These are phyloP conservation scores for Cercophora newfieldiana DNA, from an alignment of 495 filamentous ascomycete species.

Conservation along the genomic window DNA sequence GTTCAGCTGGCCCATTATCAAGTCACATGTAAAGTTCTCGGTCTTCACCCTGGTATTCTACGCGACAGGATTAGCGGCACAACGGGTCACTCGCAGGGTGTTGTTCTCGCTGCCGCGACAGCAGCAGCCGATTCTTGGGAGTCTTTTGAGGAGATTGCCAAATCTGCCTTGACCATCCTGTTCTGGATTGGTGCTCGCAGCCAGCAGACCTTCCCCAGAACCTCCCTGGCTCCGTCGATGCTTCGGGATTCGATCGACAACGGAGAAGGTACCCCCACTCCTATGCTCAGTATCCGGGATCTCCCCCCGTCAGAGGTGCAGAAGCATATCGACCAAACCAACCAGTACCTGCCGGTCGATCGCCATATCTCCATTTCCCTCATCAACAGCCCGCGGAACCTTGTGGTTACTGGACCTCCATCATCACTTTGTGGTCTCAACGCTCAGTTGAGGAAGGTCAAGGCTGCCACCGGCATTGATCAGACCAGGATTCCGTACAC, in stretches of 20 bases:
- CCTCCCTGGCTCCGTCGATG: slow-evolving; percentile 85
- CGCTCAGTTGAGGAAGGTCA: slow-evolving; percentile 88
- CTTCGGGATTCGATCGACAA: slow-evolving; percentile 94
- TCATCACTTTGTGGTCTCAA: slow-evolving; percentile 96
- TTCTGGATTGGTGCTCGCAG: slow-evolving; percentile 99
- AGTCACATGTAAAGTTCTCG: slow-evolving; percentile 87
- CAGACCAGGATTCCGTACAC: slow-evolving; percentile 94
- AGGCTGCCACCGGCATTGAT: slow-evolving; percentile 92
- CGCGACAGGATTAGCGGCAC: slow-evolving; percentile 79
- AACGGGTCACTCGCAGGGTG: slow-evolving; percentile 95
- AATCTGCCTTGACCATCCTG: slow-evolving; percentile 82
- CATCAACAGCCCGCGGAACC: slow-evolving; percentile 93
- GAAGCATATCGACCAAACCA: slow-evolving; percentile 92
- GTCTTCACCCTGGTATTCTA: slow-evolving; percentile 81
- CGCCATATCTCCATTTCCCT: slow-evolving; percentile 93
- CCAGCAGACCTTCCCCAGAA: slow-evolving; percentile 94
- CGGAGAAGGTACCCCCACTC: slow-evolving; percentile 90
- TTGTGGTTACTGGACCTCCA: slow-evolving; percentile 95
- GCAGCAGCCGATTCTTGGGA: slow-evolving; percentile 88
- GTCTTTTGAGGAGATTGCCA: slow-evolving; percentile 74
- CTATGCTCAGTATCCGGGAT: slow-evolving; percentile 97
- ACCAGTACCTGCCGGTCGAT: slow-evolving; percentile 88
- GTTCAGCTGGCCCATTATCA: slow-evolving; percentile 93
- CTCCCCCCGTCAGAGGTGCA: slow-evolving; percentile 82
- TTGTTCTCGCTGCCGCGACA: slow-evolving; percentile 91